Conservation (phyloP, 352 stramenopile genomes). For the Thraustochytrium aureum region DNA sequence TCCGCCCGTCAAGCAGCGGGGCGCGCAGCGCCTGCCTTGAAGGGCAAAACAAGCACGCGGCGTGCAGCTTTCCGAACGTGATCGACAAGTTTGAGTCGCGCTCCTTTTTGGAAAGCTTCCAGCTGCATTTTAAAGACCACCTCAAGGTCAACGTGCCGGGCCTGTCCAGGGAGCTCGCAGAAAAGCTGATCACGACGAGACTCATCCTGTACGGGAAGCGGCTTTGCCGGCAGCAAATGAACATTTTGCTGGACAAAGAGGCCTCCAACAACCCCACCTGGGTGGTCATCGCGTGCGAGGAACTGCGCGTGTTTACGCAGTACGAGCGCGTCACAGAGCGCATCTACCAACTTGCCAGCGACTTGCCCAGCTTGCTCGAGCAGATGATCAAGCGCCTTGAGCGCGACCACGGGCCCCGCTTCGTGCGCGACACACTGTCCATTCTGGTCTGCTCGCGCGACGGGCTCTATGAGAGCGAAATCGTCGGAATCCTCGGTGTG, state of each 20-base stretch:
- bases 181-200: slow-evolving; percentile 3
- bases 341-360: slow-evolving; percentile 45
- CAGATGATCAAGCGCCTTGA: slow-evolving; percentile 55
- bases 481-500: slow-evolving; percentile 54
- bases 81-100: slow-evolving; percentile 43
- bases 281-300: slow-evolving; percentile 56
- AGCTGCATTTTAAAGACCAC: slow-evolving; percentile 42
- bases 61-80: background rate
- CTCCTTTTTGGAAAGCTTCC: slow-evolving; percentile 45
- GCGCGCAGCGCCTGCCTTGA: background rate
- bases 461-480: slow-evolving; percentile 53
- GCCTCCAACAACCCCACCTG: slow-evolving; percentile 50
- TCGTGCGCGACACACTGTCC: slow-evolving; percentile 53
- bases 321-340: slow-evolving; percentile 47
- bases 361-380: slow-evolving; percentile 49
- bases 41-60: background rate
- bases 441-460: slow-evolving; percentile 54
- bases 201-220: slow-evolving; percentile 52
- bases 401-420: slow-evolving; percentile 48
- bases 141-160: slow-evolving; percentile 45
- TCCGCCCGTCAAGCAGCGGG: slow-evolving; percentile 7
- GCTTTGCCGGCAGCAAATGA: slow-evolving; percentile 37
- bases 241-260: slow-evolving; percentile 49
- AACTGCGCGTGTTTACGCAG: slow-evolving; percentile 53
- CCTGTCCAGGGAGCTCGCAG: slow-evolving; percentile 4